A percentile compares a stretch with the other conserved stretches of the same genome.
phyloP scores from a whole-genome alignment of 1,139 yeast species.

The Casaregolazyma lundiana region DNA sequence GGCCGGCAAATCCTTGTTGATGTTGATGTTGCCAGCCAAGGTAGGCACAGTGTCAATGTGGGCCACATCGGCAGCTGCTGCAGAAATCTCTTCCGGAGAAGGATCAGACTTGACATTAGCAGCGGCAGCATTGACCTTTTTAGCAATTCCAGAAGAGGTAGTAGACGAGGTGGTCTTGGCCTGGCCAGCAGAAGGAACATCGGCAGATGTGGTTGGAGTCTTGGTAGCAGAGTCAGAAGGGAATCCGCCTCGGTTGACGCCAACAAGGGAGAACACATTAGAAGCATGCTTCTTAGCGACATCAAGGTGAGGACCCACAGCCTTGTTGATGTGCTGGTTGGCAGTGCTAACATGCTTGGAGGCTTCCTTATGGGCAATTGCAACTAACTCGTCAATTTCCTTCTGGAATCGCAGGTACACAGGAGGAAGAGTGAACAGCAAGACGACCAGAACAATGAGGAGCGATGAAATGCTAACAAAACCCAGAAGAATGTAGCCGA shows the following conservation, averaged over 20 bases:
- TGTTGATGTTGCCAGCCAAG: constrained; percentile 29
- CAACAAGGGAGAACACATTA: constrained; percentile 49
- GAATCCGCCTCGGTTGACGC: constrained; percentile 33
- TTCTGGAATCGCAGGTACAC: constrained; percentile 69
- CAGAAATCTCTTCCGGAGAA: constrained; percentile 10
- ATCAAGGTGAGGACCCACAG: constrained; percentile 41
- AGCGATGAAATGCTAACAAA: constrained; percentile 72
- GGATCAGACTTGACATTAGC: constrained; percentile 21
- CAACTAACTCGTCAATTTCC: constrained; percentile 73
- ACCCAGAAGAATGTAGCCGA: constrained; percentile 69
- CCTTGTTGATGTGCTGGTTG: constrained; percentile 46
- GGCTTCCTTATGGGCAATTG: constrained; percentile 51
- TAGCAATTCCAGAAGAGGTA: constrained; percentile 12
- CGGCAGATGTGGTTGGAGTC: constrained; percentile 12
- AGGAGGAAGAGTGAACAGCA: constrained; percentile 71
- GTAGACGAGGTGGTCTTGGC: constrained; percentile 13
- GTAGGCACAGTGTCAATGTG: constrained; percentile 29
- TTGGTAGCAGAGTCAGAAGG: constrained; percentile 22
- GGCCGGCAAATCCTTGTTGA: constrained; percentile 22
- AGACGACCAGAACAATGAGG: constrained; percentile 51
- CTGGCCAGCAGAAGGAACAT: constrained; percentile 23
- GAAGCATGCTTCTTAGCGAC: constrained; percentile 39
- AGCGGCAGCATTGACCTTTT: constrained; percentile 16
- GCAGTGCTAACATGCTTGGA: constrained; percentile 52
- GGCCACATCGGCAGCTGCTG: constrained; percentile 18